Percentiles rank a stretch among this genome's conserved stretches.
phyloP scores from a whole-genome alignment of 257 asterid species.

The Solanum rostratum region DNA sequence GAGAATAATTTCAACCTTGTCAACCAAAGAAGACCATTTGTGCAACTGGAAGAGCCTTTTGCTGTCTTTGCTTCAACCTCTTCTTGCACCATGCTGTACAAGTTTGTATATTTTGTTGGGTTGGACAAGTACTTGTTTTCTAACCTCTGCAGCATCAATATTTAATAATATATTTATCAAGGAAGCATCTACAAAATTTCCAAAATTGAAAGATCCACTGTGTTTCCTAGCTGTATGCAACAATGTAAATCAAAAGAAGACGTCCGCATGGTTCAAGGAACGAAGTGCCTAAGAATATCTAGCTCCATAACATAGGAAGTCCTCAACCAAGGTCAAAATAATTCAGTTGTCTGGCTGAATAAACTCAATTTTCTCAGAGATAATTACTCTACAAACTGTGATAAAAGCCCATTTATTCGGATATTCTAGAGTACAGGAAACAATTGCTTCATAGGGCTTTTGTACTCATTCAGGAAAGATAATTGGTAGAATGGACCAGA shows the following conservation, averaged over 20 bases:
- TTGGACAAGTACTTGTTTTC: constrained; percentile 69
- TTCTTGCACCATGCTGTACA: constrained; percentile 83
- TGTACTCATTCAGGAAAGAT: not conserved
- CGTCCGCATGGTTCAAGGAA: not conserved
- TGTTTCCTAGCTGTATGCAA: not conserved
- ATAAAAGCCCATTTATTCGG: not conserved
- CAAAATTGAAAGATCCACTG: not conserved
- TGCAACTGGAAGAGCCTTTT: constrained; percentile 87
- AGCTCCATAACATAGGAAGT: not conserved
- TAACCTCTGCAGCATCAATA: constrained; percentile 43
- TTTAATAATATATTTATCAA: not conserved
- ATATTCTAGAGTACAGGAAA: not conserved
- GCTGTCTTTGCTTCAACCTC: constrained; percentile 90
- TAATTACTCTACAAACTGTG: not conserved
- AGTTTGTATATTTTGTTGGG: constrained; percentile 55
- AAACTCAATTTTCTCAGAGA: not conserved
- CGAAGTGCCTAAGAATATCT: not conserved
- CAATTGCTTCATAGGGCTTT: not conserved
- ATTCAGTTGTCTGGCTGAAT: not conserved
- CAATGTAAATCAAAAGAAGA: not conserved
- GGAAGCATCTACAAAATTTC: not conserved
- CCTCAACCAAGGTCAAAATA: not conserved
- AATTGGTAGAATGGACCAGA: not conserved
- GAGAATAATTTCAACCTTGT: constrained; percentile 50
- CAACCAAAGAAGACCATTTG: constrained; percentile 97